phyloP scores from a whole-genome alignment of 1,284 basidiomycete species.

The Apiotrichum brassicae region DNA sequence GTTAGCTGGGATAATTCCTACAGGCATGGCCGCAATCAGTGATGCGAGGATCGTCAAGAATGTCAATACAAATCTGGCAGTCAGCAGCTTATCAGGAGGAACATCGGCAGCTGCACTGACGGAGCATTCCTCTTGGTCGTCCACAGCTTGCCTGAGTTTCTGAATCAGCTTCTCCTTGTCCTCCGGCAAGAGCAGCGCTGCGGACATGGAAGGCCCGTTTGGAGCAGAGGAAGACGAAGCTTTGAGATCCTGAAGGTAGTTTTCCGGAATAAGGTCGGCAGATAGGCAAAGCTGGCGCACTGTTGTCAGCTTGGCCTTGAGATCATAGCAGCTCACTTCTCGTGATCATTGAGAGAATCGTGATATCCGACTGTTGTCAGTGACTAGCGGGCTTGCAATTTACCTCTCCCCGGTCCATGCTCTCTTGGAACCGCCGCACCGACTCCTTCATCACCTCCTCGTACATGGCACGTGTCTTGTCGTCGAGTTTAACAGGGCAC shows the following conservation, averaged over 20 bases:
- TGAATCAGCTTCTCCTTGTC: conserved; percentile 53
- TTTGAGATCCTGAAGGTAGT: conserved; percentile 65
- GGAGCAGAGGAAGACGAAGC: conserved; percentile 47
- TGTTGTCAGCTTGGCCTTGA: conserved; percentile 14
- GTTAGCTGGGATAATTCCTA: conserved; percentile 16
- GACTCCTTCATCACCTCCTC: conserved; percentile 65
- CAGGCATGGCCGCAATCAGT: conserved; percentile 69
- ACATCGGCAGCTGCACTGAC: conserved; percentile 17
- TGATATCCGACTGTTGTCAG: conserved; percentile 46
- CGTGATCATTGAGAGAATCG: conserved; percentile 73
- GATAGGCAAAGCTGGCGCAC: conserved; percentile 79
- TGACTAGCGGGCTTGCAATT: neutral
- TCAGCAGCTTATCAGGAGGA: neutral
- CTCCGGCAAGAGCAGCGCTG: conserved; percentile 25
- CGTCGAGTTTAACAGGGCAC: conserved; percentile 57
- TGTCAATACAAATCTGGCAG: conserved; percentile 61
- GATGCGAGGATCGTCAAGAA: conserved; percentile 64
- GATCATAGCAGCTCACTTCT: conserved; percentile 46
- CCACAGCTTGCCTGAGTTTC: conserved; percentile 61
- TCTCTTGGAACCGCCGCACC: conserved; percentile 56
- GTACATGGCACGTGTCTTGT: conserved; percentile 64
- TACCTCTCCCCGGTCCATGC: conserved; percentile 48
- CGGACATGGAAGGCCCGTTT: conserved; percentile 49
- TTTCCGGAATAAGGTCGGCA: conserved; percentile 65
- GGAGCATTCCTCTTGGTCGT: conserved; percentile 73